phyloP scores from a whole-genome alignment of 2,329 filamentous ascomycete species.

The Tolypocladium cylindrosporum region DNA sequence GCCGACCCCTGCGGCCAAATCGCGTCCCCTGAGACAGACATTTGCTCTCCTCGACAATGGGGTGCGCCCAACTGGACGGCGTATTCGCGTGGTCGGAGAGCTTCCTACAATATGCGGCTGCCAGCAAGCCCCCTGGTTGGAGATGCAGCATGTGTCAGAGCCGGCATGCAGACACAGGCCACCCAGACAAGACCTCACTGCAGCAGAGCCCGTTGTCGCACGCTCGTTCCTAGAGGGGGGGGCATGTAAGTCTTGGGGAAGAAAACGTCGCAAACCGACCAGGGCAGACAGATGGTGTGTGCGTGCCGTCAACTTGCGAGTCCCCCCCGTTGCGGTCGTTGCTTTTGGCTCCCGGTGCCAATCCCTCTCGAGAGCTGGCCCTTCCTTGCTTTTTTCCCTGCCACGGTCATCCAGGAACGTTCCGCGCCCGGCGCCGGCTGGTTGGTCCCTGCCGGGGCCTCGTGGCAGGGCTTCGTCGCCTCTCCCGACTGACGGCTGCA shows the following conservation, averaged over 20 bases:
- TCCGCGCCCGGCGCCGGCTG: neutral
- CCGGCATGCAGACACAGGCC: neutral
- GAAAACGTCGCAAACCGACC: neutral
- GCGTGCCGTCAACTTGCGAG: neutral
- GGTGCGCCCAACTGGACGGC: neutral
- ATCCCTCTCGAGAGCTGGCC: neutral
- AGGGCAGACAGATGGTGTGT: neutral
- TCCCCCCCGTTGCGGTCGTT: neutral
- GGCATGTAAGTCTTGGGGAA: neutral
- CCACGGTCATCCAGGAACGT: neutral
- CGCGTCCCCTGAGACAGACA: neutral
- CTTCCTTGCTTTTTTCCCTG: neutral
- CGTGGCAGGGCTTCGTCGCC: neutral
- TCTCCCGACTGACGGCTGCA: neutral
- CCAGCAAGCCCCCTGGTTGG: neutral
- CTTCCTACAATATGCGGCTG: neutral
- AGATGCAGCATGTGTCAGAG: neutral
- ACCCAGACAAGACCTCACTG: neutral
- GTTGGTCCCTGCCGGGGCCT: neutral
- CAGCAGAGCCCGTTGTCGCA: neutral
- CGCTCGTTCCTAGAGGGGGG: neutral
- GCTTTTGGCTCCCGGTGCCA: neutral
- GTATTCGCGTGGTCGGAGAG: neutral
- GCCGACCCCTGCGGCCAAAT: neutral
- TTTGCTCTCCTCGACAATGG: neutral